Conservation (phyloP, 2,329 filamentous ascomycete genomes). For the Exophiala spinifera region DNA sequence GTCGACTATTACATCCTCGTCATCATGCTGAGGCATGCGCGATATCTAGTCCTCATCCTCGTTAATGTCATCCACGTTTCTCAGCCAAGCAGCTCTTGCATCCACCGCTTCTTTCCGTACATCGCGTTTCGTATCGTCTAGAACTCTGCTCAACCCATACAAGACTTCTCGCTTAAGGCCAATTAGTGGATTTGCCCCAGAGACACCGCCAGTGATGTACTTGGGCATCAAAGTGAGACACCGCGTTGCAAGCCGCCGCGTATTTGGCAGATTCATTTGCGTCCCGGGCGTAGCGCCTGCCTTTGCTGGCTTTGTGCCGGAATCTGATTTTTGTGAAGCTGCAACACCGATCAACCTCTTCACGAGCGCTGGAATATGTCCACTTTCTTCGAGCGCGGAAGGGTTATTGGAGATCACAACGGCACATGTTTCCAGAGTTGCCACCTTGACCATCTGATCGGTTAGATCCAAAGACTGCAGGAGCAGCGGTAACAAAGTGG, state of each 20-base stretch:
- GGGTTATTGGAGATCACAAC: conserved; percentile 59
- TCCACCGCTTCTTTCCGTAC: conserved; percentile 62
- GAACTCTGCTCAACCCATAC: conserved; percentile 50
- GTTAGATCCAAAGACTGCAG: conserved; percentile 60
- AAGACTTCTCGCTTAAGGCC: conserved; percentile 57
- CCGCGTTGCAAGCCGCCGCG: conserved; percentile 24
- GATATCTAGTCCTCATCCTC: conserved; percentile 45
- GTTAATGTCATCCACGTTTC: conserved; percentile 53
- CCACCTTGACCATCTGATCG: conserved; percentile 53
- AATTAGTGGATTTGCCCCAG: conserved; percentile 45
- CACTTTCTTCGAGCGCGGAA: conserved; percentile 48
- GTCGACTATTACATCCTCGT: neutral
- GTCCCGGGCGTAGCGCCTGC: conserved; percentile 10
- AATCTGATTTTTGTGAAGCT: conserved; percentile 26
- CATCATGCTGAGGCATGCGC: too few species aligned
- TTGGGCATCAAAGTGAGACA: conserved; percentile 28
- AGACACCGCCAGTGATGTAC: conserved; percentile 34
- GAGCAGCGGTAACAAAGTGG: conserved; percentile 57
- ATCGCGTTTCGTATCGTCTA: conserved; percentile 62
- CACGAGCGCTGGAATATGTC: conserved; percentile 58
- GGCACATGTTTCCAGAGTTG: conserved; percentile 58
- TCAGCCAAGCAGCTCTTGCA: conserved; percentile 59
- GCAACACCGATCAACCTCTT: conserved; percentile 53
- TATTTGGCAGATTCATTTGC: conserved; percentile 28
- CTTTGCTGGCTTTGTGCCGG: conserved; percentile 18